Conservation (phyloP, 306 rosid species). For the Quercus glauca region DNA sequence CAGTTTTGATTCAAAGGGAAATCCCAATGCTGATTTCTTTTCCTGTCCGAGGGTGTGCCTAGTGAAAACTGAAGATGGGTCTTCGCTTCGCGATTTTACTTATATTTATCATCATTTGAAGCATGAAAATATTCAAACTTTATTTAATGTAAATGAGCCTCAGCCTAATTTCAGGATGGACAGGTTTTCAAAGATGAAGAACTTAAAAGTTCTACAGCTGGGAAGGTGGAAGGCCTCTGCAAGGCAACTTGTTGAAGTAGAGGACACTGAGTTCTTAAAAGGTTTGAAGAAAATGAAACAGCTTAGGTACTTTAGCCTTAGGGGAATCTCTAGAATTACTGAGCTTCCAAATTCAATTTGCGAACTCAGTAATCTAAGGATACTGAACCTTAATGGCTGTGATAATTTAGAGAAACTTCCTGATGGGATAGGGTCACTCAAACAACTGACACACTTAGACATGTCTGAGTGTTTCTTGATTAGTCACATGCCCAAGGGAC, state of each 20-base stretch:
- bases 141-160: conserved; percentile 28
- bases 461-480: conserved; percentile 23
- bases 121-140: background rate
- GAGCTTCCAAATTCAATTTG: conserved; percentile 23
- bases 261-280: conserved; percentile 15
- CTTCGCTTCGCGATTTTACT: background rate
- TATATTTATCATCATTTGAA: background rate
- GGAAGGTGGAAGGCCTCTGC: conserved; percentile 17
- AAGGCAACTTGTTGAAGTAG: background rate
- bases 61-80: background rate
- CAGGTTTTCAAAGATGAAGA: conserved; percentile 25
- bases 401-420: conserved; percentile 20
- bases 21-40: background rate
- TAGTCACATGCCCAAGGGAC: conserved; percentile 21
- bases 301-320: conserved; percentile 17
- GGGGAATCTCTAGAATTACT: conserved; percentile 15
- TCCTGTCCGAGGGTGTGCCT: conserved; percentile 3
- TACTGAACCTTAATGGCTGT: conserved; percentile 24
- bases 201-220: conserved; percentile 6
- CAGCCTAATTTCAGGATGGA: background rate
- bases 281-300: conserved; percentile 24
- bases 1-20: background rate
- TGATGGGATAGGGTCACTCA: conserved; percentile 18
- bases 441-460: conserved; percentile 18
- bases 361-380: conserved; percentile 19